Evolutionary conservation across 2,329 filamentous ascomycete species (phyloP), one percentile per base, ranked within the genome.

Genomic region (Scolecobasidium constrictum): DNA sequence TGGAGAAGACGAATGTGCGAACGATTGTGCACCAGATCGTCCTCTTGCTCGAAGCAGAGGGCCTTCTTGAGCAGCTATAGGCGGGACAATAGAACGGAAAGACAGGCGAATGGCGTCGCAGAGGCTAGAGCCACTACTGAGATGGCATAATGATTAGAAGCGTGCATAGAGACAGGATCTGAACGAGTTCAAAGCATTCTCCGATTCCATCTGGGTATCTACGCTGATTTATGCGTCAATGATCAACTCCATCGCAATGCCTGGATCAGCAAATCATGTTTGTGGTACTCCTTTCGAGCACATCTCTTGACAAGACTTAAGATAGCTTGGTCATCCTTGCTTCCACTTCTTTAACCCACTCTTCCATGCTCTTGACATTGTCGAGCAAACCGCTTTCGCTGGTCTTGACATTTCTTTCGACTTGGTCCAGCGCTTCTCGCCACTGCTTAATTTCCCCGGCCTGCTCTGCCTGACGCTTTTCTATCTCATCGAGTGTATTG

Each of bases 21-120:
- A 92, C 84, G 47, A 90, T 90, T 48, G 92, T 98, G 42, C 92
- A 98, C 71, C 85, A 96, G 75, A 96, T 98, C 56, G 76, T 98
- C 49, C 73, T 98, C 57, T 67, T 95, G 67, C 72, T 98, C 46
- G 92, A 98, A 77, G 83, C 81, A 61, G 73, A 83, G 56, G 92
- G 92, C 39, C 76, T 94, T 57, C 70, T 98, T 56, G 90, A 95
- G 53, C 70, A 77, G 71, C 58, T 63, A 44, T 69, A 45, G 43
- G 33, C 20, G 33, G 18, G n/a, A n/a, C n/a, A n/a, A n/a, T n/a
- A n/a, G n/a, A n/a, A n/a, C 26, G 26, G 26, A 31, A 9, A 9
- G 15, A 15, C 26, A 31, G 15, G 26, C 15, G 9, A 31, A 15
- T 9, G 26, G 26, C 26, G n/a, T n/a, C n/a, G n/a, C n/a, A n/a